phyloP scores from a whole-genome alignment of 2,329 filamentous ascomycete genomes.

The Epichloe aotearoae region DNA sequence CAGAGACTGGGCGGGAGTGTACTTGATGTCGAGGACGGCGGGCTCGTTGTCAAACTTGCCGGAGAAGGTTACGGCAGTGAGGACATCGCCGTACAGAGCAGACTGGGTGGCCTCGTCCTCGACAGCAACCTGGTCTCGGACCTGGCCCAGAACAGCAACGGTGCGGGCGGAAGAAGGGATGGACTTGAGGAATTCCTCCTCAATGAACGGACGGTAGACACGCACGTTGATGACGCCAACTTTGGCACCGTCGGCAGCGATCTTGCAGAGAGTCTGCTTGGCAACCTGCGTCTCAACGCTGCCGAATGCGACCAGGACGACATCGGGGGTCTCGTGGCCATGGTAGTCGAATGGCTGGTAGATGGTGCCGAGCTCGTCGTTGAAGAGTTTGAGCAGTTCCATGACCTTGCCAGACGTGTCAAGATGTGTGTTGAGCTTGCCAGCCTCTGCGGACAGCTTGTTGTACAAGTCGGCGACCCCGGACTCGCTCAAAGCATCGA shows the following conservation, averaged over 20 bases:
- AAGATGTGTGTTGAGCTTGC: slow-evolving; percentile 53
- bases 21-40: slow-evolving; percentile 74
- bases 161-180: slow-evolving; percentile 64
- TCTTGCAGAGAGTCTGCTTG: slow-evolving; percentile 61
- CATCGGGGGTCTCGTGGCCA: slow-evolving; percentile 66
- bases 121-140: slow-evolving; percentile 58
- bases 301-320: slow-evolving; percentile 83
- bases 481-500: slow-evolving; percentile 64
- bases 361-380: slow-evolving; percentile 82
- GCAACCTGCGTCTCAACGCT: slow-evolving; percentile 81
- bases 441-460: slow-evolving; percentile 47
- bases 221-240: slow-evolving; percentile 85
- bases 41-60: slow-evolving; percentile 50
- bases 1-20: slow-evolving; percentile 52
- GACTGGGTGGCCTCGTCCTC: slow-evolving; percentile 67
- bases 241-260: slow-evolving; percentile 60
- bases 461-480: slow-evolving; percentile 58
- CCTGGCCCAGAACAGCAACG: slow-evolving; percentile 81
- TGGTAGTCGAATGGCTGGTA: slow-evolving; percentile 92
- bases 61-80: slow-evolving; percentile 73
- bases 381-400: slow-evolving; percentile 61
- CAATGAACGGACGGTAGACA: slow-evolving; percentile 87
- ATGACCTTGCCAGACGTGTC: slow-evolving; percentile 60
- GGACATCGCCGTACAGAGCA: slow-evolving; percentile 80
- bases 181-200: slow-evolving; percentile 78